phyloP scores from a whole-genome alignment of 371 early-diverging fungal species.

The Mucor saturninus region DNA sequence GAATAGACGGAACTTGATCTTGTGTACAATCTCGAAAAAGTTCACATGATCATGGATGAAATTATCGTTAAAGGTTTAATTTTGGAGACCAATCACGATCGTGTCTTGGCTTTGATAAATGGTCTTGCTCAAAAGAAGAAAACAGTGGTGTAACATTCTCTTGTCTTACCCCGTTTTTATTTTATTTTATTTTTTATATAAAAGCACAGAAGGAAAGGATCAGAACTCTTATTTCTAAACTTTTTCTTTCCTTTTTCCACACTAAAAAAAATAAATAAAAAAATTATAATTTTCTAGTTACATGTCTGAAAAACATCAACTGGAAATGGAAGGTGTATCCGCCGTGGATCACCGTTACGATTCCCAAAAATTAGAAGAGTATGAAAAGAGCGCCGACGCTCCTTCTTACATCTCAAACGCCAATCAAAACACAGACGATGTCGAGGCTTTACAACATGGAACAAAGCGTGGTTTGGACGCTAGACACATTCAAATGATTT shows the following conservation, averaged over 20 bases:
- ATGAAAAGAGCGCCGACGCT: constrained; percentile 5
- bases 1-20: constrained; percentile 56
- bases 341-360: constrained; percentile 11
- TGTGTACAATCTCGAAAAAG: constrained; percentile 52
- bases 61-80: constrained; percentile 48
- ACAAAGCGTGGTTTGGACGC: constrained; percentile 64
- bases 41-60: constrained; percentile 57
- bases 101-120: constrained; percentile 26
- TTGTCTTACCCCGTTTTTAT: constrained; percentile 22
- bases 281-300: not conserved
- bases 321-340: constrained; percentile 4
- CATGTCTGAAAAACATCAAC: constrained; percentile 19
- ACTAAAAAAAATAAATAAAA: not conserved
- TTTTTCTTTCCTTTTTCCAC: constrained; percentile 7
- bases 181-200: not conserved
- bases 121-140: constrained; percentile 8
- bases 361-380: constrained; percentile 18
- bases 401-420: constrained; percentile 14
- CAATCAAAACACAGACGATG: constrained; percentile 26
- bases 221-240: not conserved
- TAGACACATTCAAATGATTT: constrained; percentile 82
- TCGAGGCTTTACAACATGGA: constrained; percentile 31
- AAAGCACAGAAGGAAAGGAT: not conserved
- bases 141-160: not conserved
- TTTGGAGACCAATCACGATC: constrained; percentile 43